Base-by-base conservation (phyloP, 352 stramenopile genomes). In the Phytopythium litorale region DNA sequence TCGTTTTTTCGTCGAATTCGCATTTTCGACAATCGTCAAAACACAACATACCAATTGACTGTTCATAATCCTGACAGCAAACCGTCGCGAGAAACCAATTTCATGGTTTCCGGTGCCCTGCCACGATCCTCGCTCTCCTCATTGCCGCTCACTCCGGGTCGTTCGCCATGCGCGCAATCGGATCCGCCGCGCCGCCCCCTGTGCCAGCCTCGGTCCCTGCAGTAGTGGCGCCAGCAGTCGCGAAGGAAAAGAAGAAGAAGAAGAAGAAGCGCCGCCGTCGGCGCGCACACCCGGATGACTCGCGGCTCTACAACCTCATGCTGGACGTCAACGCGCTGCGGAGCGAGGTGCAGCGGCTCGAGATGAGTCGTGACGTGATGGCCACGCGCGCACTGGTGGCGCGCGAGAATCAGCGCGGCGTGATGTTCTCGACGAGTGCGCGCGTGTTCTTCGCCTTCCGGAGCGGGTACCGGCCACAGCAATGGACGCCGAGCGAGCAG, bases 251-350 rank as follows among this genome's bases (percentile, higher is more conserved):
- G n/a, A n/a, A n/a, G n/a, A n/a, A n/a, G n/a, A n/a, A n/a, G n/a
- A n/a, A n/a, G n/a, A 52, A 52, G n/a, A 16, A 32, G 11, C 46
- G 46, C 46, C 46, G n/a, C n/a, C n/a, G n/a, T 21, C 46, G 46
- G 25, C 32, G n/a, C 46, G 46, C 46, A 52, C n/a, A 32, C n/a
- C 7, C n/a, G n/a, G 46, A 64, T 18, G 49, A 64, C 33, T 73
- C 63, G 7, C 54, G 55, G 19, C 37, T 71, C 33, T 62, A 53
- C 51, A 74, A 71, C n/a, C n/a, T n/a, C n/a, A n/a, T n/a, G n/a
- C n/a, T n/a, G n/a, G n/a, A n/a, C n/a, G n/a, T n/a, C n/a, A 71
- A 70, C 32, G 60, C 68, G 13, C 57, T 75, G 57, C 64, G 60
- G 3, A 64, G 63, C 25, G 57, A 72, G 40, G 70, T 74, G 2